Base-by-base conservation (phyloP, 2,329 filamentous ascomycete species). In the Saccharata proteae region DNA sequence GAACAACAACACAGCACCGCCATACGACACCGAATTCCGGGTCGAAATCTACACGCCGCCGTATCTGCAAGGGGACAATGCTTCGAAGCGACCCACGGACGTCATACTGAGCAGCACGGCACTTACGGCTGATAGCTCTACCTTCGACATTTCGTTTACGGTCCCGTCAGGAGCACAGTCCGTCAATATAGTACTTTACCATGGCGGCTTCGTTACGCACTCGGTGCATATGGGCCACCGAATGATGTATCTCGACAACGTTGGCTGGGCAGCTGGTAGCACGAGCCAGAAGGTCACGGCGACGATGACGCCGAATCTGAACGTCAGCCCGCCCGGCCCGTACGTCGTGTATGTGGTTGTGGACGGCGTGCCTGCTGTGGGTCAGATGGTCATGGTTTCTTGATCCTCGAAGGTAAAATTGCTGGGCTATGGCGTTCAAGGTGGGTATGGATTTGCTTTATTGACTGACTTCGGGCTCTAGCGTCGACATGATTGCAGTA, bases 11-110 rank as follows among this genome's bases (percentile, higher is more conserved):
- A 22, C 27, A 11, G 33, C 33, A 8, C 30, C 30, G 22, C 65
- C 64, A 7, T 76, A 58, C 46, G 57, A 64, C 12, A 76, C 70
- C 1, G 71, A 77, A 38, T 75, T 73, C 55, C 64, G 70, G 20
- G 68, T 74, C 25, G 72, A 77, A 46, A 67, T 65, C 33, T 76
- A 71, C 46, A 69, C 67, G 16, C 72, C 72, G 23, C 69, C 70
- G 3, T 77, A 77, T 43, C 61, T 76, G 12, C 55, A 60, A 27
- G 69, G 67, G 10, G 59, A 56, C 23, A 67, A 67, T 29, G 59
- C 58, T 2, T 48, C 51, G 16, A 55, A 46, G 28, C 60, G 70
- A 27, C 69, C 72, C 4, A 61, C 55, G 3, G 52, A 61, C 27
- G 55, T 74, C 30, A 37, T 41, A 4, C 48, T 74, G 11, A 62